Conservation (phyloP, 2,329 filamentous ascomycete species). For the Hypoxylon sp. region DNA sequence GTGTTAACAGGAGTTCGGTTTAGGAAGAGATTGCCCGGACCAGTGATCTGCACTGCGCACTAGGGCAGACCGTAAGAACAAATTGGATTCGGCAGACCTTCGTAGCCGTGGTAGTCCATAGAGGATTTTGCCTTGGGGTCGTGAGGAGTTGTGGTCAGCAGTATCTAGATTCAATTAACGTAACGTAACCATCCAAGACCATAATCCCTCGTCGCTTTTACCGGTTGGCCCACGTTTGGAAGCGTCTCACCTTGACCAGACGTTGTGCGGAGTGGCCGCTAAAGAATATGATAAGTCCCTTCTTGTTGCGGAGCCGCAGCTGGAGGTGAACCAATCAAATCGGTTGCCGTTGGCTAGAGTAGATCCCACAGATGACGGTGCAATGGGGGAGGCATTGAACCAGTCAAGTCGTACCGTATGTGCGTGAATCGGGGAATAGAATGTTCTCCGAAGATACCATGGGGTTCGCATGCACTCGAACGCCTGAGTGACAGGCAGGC, state of each 20-base stretch:
- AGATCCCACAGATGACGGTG: conserved; percentile 44
- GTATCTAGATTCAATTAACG: conserved; percentile 39
- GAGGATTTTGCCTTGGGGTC: conserved; percentile 35
- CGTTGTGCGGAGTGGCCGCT: conserved; percentile 31
- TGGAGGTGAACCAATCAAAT: conserved; percentile 31
- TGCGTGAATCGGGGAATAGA: conserved; percentile 42
- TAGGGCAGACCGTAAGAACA: conserved; percentile 25
- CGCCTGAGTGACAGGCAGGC: conserved; percentile 30
- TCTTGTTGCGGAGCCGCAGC: conserved; percentile 45
- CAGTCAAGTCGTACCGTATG: conserved; percentile 33
- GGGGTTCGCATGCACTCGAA: conserved; percentile 31
- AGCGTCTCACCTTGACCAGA: conserved; percentile 33
- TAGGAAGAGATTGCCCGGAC: conserved; percentile 39
- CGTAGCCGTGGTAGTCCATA: conserved; percentile 8
- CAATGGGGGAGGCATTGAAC: conserved; percentile 30
- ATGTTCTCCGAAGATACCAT: conserved; percentile 40
- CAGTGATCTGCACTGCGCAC: conserved; percentile 41
- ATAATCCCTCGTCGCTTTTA: conserved; percentile 18
- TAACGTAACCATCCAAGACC: conserved; percentile 35
- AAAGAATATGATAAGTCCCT: conserved; percentile 39
- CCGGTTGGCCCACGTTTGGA: conserved; percentile 18
- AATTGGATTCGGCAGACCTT: conserved; percentile 24
- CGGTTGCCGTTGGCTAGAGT: conserved; percentile 23
- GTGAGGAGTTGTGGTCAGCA: conserved; percentile 23
- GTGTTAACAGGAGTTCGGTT: conserved; percentile 29